phyloP scores from a whole-genome alignment of 2,329 filamentous ascomycete species.

The Anisogramma anomala region DNA sequence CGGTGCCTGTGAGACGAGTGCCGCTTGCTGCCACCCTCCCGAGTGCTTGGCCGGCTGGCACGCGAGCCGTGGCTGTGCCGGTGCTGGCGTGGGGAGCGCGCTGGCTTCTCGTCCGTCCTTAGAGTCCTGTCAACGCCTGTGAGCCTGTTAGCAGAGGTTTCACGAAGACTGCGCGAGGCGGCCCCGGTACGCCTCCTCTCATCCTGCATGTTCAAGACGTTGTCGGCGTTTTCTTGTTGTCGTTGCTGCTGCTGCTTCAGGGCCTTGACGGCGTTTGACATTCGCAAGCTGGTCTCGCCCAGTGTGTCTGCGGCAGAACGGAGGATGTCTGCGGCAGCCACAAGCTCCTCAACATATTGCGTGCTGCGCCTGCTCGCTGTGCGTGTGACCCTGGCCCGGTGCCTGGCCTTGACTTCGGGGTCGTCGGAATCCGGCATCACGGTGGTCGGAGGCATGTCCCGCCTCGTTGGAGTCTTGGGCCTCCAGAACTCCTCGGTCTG shows the following conservation, averaged over 20 bases:
- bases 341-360: conserved; percentile 37
- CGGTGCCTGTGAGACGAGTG: conserved; percentile 25
- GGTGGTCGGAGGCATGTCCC: conserved; percentile 35
- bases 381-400: conserved; percentile 31
- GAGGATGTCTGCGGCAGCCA: conserved; percentile 43
- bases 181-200: conserved; percentile 10
- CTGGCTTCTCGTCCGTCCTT: conserved; percentile 25
- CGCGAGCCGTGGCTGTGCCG: conserved; percentile 23
- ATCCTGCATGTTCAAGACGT: conserved; percentile 11
- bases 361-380: conserved; percentile 35
- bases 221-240: conserved; percentile 11
- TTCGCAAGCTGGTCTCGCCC: conserved; percentile 14
- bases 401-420: conserved; percentile 28
- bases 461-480: conserved; percentile 11
- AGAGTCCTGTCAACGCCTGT: conserved; percentile 36
- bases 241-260: no score
- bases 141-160: conserved; percentile 44
- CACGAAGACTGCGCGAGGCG: conserved; percentile 22
- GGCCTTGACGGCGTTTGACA: conserved; percentile 18
- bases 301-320: conserved; percentile 39
- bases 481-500: conserved; percentile 20
- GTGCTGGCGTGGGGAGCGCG: conserved; percentile 20
- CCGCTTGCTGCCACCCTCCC: conserved; percentile 20
- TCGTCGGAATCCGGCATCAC: conserved; percentile 33
- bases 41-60: conserved; percentile 18